Conservation (phyloP, 2,329 filamentous ascomycete genomes). For the Sarocladium oryzae region DNA sequence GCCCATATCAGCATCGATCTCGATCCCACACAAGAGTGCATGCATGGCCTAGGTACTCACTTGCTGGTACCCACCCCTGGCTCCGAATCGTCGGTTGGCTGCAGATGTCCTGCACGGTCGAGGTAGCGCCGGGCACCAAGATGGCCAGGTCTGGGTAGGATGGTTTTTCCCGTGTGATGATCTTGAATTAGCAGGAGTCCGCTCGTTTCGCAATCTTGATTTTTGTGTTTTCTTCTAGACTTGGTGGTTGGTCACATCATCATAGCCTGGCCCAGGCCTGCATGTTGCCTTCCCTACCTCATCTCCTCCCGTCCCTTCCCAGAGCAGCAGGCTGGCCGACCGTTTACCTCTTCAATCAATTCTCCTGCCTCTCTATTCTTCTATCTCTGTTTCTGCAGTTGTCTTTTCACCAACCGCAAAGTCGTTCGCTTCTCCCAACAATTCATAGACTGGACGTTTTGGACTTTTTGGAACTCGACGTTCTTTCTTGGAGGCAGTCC, state of each 20-base stretch:
- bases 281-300: neutral
- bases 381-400: neutral
- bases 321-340: neutral
- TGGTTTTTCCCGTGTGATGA: too few relatives aligned
- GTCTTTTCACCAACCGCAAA: too few relatives aligned
- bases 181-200: too few relatives aligned
- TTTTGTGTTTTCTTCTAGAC: neutral
- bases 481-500: conserved; percentile 6
- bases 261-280: neutral
- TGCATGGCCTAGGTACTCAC: too few relatives aligned
- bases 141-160: too few relatives aligned
- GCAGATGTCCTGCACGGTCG: too few relatives aligned
- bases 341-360: neutral
- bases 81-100: neutral
- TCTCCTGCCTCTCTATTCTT: neutral
- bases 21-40: too few relatives aligned
- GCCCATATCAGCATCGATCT: too few relatives aligned
- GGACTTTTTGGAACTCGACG: conserved; percentile 3
- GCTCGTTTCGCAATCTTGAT: neutral
- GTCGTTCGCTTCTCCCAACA: too few relatives aligned
- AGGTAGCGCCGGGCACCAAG: neutral
- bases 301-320: neutral
- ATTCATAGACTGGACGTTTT: too few relatives aligned
- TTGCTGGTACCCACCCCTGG: neutral
- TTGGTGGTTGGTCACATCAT: neutral